These are phyloP conservation scores for Diutina ranongensis DNA, from an alignment of 1,139 yeast species.

Conservation along the genomic window DNA sequence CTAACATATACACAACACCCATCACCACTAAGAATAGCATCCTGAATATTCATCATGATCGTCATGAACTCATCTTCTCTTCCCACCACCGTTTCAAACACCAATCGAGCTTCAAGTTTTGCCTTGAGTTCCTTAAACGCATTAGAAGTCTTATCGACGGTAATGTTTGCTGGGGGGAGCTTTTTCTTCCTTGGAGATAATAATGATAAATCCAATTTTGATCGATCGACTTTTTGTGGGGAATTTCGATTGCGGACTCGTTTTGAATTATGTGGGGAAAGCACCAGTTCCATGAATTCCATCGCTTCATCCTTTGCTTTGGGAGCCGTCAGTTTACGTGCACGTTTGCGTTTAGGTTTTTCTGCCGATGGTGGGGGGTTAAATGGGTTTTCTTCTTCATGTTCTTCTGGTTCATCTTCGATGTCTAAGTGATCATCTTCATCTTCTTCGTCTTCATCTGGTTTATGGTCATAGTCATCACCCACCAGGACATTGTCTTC, in stretches of 20 bases:
- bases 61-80: slow-evolving; percentile 80
- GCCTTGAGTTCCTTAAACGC: slow-evolving; percentile 47
- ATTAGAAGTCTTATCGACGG: slow-evolving; percentile 20
- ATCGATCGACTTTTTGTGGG: slow-evolving; percentile 15
- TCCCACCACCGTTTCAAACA: slow-evolving; percentile 65
- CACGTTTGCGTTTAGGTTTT: slow-evolving; percentile 7
- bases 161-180: slow-evolving; percentile 5
- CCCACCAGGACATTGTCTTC: slow-evolving; percentile 11
- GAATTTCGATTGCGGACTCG: slow-evolving; percentile 8
- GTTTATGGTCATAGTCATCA: slow-evolving; percentile 17
- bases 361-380: slow-evolving; percentile 5
- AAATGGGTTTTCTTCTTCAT: slow-evolving; percentile 2
- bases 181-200: slow-evolving; percentile 17
- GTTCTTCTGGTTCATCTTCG: slow-evolving; percentile 6
- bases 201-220: slow-evolving; percentile 16
- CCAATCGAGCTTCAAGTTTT: slow-evolving; percentile 52
- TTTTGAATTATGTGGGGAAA: slow-evolving; percentile 20
- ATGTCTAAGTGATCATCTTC: slow-evolving; percentile 7
- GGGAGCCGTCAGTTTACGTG: slow-evolving; percentile 7
- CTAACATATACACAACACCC: slow-evolving; percentile 86
- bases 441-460: slow-evolving; percentile 10
- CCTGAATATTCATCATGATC: slow-evolving; percentile 59
- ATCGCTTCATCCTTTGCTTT: background rate
- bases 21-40: slow-evolving; percentile 52
- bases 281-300: slow-evolving; percentile 15